Conservation (phyloP, 768 basidiomycete species). For the Tricholoma matsutake region DNA sequence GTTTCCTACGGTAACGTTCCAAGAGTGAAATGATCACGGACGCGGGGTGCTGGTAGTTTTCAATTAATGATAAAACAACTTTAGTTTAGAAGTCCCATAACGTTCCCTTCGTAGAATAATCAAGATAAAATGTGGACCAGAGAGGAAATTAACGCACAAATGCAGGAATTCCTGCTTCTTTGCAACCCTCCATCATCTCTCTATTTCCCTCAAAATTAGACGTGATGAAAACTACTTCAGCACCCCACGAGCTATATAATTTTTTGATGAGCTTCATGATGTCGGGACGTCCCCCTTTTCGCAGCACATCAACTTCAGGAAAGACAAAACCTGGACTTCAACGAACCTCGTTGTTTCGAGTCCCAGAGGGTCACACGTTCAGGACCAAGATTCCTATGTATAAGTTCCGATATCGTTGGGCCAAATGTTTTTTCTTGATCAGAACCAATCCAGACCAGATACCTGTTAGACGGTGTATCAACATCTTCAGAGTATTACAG, state of each 20-base stretch:
- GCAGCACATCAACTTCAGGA: background rate
- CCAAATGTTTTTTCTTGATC: conserved; percentile 81
- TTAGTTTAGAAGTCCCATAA: background rate
- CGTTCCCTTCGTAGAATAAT: background rate
- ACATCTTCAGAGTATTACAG: conserved; percentile 4
- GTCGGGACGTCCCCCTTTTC: conserved; percentile 58
- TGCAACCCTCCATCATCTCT: conserved; percentile 79
- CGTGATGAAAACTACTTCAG: conserved; percentile 82
- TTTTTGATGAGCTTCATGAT: conserved; percentile 75
- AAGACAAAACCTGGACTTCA: background rate
- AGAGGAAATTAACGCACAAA: conserved; percentile 31
- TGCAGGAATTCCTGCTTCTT: conserved; percentile 61
- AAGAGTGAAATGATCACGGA: no score
- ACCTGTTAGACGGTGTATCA: conserved; percentile 41
- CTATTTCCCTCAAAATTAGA: conserved; percentile 79
- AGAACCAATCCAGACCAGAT: conserved; percentile 77
- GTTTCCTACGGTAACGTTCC: no score
- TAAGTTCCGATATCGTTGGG: conserved; percentile 67
- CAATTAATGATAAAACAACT: no score
- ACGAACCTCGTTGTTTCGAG: conserved; percentile 56
- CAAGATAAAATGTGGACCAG: background rate
- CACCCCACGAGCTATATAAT: conserved; percentile 63
- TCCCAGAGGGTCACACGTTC: conserved; percentile 79
- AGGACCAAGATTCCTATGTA: conserved; percentile 66
- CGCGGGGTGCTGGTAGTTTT: no score